A percentile compares a stretch with the other conserved stretches of the same genome.
phyloP scores from a whole-genome alignment of 23 red algal species.

The Gracilaria gracilis region DNA sequence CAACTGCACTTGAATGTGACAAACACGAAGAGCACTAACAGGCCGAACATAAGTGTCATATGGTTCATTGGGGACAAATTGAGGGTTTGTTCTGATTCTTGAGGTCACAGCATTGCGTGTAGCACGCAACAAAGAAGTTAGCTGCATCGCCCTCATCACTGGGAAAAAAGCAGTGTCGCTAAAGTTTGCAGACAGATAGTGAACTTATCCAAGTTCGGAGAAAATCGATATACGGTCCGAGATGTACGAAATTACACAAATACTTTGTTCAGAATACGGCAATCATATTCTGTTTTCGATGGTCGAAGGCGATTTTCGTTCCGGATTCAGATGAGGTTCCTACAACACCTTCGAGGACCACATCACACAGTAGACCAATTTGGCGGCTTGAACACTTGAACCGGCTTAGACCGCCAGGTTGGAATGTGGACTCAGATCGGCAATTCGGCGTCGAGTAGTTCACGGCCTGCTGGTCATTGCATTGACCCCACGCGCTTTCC shows the following conservation, averaged over 20 bases:
- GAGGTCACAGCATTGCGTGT: neutral
- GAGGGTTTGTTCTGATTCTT: slow-evolving; percentile 10
- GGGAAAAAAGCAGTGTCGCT: neutral
- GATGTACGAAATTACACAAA: neutral
- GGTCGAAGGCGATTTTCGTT: no score
- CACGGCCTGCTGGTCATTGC: no score
- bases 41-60: neutral
- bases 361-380: no score
- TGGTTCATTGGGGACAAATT: slow-evolving; percentile 6
- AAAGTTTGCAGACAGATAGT: neutral
- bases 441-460: no score
- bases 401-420: no score
- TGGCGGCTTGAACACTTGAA: no score
- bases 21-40: slow-evolving; percentile 3
- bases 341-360: neutral
- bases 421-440: no score
- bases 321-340: neutral
- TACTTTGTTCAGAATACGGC: neutral
- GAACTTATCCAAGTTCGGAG: neutral
- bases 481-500: no score
- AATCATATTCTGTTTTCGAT: neutral
- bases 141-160: neutral
- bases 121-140: slow-evolving; percentile 9
- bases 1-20: neutral
- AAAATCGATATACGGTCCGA: neutral